Conservation (phyloP, 140 eudicot genomes). For the Oenanthe javanica region DNA sequence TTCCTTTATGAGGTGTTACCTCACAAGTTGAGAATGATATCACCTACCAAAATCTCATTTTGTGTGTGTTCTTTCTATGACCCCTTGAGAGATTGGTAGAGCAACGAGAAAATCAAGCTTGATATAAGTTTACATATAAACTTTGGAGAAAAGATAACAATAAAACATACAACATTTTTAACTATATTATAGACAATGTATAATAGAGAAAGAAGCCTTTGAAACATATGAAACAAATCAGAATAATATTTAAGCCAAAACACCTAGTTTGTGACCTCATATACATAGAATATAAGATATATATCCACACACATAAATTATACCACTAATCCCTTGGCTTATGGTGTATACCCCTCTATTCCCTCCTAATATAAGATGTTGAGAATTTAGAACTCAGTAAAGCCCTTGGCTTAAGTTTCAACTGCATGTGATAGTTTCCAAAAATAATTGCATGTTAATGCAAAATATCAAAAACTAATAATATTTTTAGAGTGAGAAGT, state of each 20-base stretch:
- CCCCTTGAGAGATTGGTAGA: not conserved
- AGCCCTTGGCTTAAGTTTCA: not conserved
- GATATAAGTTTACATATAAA: not conserved
- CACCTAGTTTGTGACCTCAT: not conserved
- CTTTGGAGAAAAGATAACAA: not conserved
- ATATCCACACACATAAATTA: not conserved
- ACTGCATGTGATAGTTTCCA: not conserved
- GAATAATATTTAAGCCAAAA: not conserved
- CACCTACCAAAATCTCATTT: not conserved
- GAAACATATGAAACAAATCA: not conserved
- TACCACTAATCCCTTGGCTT: not conserved
- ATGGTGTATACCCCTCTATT: not conserved
- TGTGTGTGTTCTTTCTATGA: not conserved
- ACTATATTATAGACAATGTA: too few relatives aligned
- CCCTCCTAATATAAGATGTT: not conserved
- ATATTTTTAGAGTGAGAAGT: not conserved
- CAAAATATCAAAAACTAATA: too few relatives aligned
- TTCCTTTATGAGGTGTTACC: not conserved
- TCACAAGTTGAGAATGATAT: not conserved
- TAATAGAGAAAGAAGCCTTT: not conserved
- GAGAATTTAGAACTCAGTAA: not conserved
- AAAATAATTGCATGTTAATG: too few relatives aligned
- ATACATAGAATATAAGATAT: not conserved
- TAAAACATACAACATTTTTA: not conserved
- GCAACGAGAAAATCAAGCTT: not conserved